A percentile compares a stretch with the other conserved stretches of the same genome.
Evolutionary conservation across 257 asterid species (phyloP).

Genomic region (Salvia miltiorrhiza): DNA sequence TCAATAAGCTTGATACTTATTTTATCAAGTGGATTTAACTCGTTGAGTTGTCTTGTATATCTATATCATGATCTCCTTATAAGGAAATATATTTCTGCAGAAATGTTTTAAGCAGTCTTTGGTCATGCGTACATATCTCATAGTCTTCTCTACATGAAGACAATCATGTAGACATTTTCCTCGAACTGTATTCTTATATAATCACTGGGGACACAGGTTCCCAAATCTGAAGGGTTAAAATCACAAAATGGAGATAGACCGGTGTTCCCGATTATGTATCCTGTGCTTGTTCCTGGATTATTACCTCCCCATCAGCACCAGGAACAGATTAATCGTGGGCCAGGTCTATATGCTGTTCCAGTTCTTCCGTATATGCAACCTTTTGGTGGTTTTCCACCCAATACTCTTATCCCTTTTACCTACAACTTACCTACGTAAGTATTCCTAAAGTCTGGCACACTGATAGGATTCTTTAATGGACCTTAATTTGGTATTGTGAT

Average conservation of each 20-base stretch:
- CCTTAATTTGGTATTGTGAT: background rate
- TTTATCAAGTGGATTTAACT: background rate
- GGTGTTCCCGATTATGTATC: constrained; percentile 34
- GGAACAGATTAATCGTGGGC: constrained; percentile 75
- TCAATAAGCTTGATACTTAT: background rate
- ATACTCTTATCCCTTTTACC: constrained; percentile 74
- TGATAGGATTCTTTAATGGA: background rate
- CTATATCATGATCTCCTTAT: background rate
- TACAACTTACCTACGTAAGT: constrained; percentile 85
- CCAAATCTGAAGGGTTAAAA: constrained; percentile 34
- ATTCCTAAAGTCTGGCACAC: constrained; percentile 12
- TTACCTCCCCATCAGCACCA: constrained; percentile 48
- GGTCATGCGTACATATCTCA: background rate
- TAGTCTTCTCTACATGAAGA: constrained; percentile 7
- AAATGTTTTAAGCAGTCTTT: constrained; percentile 14
- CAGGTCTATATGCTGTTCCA: constrained; percentile 91
- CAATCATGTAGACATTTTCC: background rate
- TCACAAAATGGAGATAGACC: constrained; percentile 36
- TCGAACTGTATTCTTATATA: constrained; percentile 15
- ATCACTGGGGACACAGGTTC: constrained; percentile 27
- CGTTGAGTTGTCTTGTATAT: background rate
- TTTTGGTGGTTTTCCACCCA: constrained; percentile 50
- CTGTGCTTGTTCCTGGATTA: constrained; percentile 36
- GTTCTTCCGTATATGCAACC: constrained; percentile 57
- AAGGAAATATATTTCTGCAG: background rate